Conservation (phyloP, 805 yeast genomes). For the Wickerhamiella slavikovae region DNA sequence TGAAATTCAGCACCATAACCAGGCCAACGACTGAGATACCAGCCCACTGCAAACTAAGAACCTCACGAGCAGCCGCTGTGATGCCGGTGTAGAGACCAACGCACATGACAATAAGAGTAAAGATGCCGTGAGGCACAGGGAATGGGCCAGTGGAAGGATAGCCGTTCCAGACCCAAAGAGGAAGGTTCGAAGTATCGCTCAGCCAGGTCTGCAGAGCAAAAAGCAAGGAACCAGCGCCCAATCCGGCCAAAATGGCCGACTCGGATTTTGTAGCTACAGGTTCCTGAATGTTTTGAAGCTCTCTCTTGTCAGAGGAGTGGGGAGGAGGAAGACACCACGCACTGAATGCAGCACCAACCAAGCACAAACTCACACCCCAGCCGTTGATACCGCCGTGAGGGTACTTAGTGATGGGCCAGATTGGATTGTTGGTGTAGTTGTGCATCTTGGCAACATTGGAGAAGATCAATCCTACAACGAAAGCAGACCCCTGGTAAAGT, state of each 20-base stretch:
- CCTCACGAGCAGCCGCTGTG: constrained; percentile 12
- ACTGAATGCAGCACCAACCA: constrained; percentile 43
- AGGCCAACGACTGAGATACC: constrained; percentile 30
- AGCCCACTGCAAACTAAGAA: constrained; percentile 19
- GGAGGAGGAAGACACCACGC: constrained; percentile 17
- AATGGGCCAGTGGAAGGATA: constrained; percentile 72
- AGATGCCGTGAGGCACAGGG: constrained; percentile 66
- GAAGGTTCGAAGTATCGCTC: constrained; percentile 67
- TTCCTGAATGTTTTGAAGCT: constrained; percentile 6
- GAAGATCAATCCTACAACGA: constrained; percentile 48
- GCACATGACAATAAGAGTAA: constrained; percentile 35
- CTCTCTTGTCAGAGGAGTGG: constrained; percentile 1
- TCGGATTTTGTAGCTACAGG: constrained; percentile 9
- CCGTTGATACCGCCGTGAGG: constrained; percentile 74
- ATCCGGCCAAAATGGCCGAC: constrained; percentile 26
- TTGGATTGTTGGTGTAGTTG: constrained; percentile 71
- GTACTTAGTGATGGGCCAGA: constrained; percentile 86
- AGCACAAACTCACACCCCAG: constrained; percentile 44
- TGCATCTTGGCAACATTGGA: constrained; percentile 61
- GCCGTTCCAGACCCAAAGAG: constrained; percentile 96
- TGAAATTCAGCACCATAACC: constrained; percentile 26
- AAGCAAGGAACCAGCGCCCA: constrained; percentile 60
- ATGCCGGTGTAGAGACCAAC: constrained; percentile 33
- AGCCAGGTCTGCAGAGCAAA: constrained; percentile 55
- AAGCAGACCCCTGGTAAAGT: constrained; percentile 31